Evolutionary conservation across 768 basidiomycete species (phyloP).

Genomic region (Cantharellus anzutake): DNA sequence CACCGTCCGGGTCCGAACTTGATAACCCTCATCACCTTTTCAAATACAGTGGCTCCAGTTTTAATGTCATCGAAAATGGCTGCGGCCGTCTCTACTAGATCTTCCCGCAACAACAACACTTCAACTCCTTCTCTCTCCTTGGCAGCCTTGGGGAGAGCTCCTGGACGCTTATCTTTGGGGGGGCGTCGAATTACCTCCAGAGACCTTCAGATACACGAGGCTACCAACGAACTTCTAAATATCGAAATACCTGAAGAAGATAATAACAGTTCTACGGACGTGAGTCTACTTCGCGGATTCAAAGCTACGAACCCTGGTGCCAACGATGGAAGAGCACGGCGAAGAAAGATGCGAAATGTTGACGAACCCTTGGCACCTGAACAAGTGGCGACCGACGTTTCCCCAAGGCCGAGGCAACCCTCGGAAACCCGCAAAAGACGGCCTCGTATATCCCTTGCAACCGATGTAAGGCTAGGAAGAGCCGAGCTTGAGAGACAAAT

Average conservation of each 20-base stretch:
- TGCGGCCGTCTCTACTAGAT: constrained; percentile 38
- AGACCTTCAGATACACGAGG: constrained; percentile 70
- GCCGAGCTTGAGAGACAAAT: constrained; percentile 74
- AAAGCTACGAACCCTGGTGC: constrained; percentile 88
- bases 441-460: constrained; percentile 7
- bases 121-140: constrained; percentile 31
- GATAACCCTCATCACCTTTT: constrained; percentile 1
- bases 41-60: constrained; percentile 50
- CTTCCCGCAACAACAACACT: constrained; percentile 14
- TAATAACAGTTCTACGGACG: constrained; percentile 36
- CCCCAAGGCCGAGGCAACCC: constrained; percentile 23
- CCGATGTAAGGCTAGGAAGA: constrained; percentile 39
- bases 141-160: constrained; percentile 61
- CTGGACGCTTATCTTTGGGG: constrained; percentile 44
- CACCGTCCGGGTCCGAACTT: constrained; percentile 1
- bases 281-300: constrained; percentile 78
- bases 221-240: constrained; percentile 53
- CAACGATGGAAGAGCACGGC: constrained; percentile 52
- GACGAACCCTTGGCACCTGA: constrained; percentile 37
- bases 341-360: constrained; percentile 64
- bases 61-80: constrained; percentile 82
- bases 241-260: constrained; percentile 56
- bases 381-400: constrained; percentile 5
- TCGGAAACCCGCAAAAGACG: constrained; percentile 41
- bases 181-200: constrained; percentile 57